Percentiles rank a stretch among this genome's conserved stretches.
Evolutionary conservation across 164 flowering plant genomes (phyloP).

Genomic region (Cinnamomum chago): DNA sequence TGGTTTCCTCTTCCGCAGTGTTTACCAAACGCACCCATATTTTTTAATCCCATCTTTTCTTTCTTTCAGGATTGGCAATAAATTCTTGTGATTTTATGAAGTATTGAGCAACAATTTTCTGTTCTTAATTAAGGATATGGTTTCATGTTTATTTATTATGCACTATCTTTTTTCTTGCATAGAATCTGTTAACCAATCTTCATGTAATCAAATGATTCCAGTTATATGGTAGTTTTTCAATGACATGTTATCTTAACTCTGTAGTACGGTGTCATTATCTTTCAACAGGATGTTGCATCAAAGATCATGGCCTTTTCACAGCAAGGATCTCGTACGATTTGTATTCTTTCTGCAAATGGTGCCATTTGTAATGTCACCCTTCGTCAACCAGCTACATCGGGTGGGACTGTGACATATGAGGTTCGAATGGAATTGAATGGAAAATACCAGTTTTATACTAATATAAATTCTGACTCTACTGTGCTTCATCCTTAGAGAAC

Average conservation of each 20-base stretch:
- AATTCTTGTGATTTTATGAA: background rate
- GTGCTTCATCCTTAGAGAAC: background rate
- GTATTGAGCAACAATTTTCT: no score
- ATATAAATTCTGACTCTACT: background rate
- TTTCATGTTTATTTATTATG: background rate
- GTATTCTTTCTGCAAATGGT: constrained; percentile 88
- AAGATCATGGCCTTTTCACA: constrained; percentile 72
- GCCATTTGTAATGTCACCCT: constrained; percentile 72
- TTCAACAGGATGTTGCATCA: constrained; percentile 65
- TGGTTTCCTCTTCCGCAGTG: no score
- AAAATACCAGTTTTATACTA: background rate
- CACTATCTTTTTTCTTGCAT: background rate
- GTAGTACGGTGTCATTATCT: background rate
- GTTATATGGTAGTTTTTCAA: background rate
- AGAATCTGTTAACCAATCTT: background rate
- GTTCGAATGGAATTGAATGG: constrained; percentile 27
- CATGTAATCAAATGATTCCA: no score
- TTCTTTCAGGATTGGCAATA: no score
- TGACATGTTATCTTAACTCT: background rate
- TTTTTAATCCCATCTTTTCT: no score
- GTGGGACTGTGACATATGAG: constrained; percentile 75
- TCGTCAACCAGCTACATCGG: constrained; percentile 62
- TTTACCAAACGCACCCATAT: no score
- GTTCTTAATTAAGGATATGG: background rate
- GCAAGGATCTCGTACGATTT: constrained; percentile 82